Evolutionary conservation across 106 monocot genomes (phyloP).

Genomic region (Acorus calamus): DNA sequence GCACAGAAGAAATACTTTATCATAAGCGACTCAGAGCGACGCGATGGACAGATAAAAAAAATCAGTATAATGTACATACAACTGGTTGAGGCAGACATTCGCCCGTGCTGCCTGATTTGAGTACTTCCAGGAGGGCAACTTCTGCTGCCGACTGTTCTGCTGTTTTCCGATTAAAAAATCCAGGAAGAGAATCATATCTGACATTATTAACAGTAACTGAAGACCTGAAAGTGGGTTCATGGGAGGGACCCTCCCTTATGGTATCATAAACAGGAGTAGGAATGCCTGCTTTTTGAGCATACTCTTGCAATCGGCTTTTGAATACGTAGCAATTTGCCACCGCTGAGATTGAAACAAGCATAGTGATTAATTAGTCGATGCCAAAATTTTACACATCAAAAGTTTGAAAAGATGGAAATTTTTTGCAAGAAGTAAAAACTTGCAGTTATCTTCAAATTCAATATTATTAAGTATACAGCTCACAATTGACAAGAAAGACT

Average conservation of each 20-base stretch:
- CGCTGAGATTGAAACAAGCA: slow-evolving; percentile 12
- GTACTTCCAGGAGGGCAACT: slow-evolving; percentile 65
- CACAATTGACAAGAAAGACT: too few relatives aligned
- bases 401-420: too few relatives aligned
- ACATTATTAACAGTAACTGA: slow-evolving; percentile 68
- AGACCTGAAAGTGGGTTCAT: slow-evolving; percentile 83
- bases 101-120: slow-evolving; percentile 34
- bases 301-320: slow-evolving; percentile 92
- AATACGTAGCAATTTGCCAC: slow-evolving; percentile 70
- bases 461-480: too few relatives aligned
- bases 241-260: slow-evolving; percentile 83
- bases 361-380: too few relatives aligned
- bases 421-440: too few relatives aligned
- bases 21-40: background rate
- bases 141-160: slow-evolving; percentile 95
- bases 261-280: slow-evolving; percentile 81
- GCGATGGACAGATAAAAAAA: background rate
- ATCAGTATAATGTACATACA: slow-evolving; percentile 34
- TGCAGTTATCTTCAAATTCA: too few relatives aligned
- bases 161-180: slow-evolving; percentile 80
- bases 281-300: slow-evolving; percentile 67
- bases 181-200: slow-evolving; percentile 71
- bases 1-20: slow-evolving; percentile 2
- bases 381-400: too few relatives aligned
- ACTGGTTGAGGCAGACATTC: slow-evolving; percentile 43